Base-by-base conservation (phyloP, 331 rosid genomes). In the Malus hybrid region DNA sequence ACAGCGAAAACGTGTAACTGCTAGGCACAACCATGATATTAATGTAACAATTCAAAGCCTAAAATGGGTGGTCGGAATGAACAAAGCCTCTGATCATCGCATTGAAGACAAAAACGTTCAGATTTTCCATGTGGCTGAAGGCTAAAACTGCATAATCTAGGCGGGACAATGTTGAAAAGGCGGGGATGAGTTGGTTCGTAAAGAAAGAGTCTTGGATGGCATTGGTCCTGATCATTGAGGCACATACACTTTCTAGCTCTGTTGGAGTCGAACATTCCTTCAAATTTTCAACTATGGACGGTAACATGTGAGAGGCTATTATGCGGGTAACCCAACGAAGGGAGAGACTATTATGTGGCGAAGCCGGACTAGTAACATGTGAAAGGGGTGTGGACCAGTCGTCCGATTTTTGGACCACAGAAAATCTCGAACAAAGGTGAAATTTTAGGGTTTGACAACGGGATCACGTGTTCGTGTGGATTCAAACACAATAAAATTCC, bases 31-130 rank as follows among this genome's bases (percentile, higher is more conserved):
- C 76, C 31, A 65, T 11, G 62, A 91, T 84, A 9, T 71, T 71
- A 4, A 74, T 65, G 71, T 87, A 93, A 75, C 72, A 82, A 14
- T 70, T 64, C n/a, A 89, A 73, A 78, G 94, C 91, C 33, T 62
- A 77, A 65, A 76, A 16, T 5, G 89, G 79, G 69, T 55, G 68
- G 48, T 77, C 83, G 69, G 85, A 79, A 73, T 54, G 84, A 76
- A 83, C 88, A 71, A 80, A 91, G 50, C 86, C 86, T 87, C 82
- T 86, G 56, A 93, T 87, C 86, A 88, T 75, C 69, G 94, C 88
- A 73, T 91, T 88, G 75, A 88, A 90, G 81, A 87, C 96, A 29
- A 88, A 87, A 70, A 66, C 79, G 78, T 91, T 88, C n/a, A 93
- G 93, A 73, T 77, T 79, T 27, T 80, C 84, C 69, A 87, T 84